Evolutionary conservation across 805 yeast species (phyloP), one percentile per base, ranked within the genome.

Genomic region (Lipomyces yamanashiensis): DNA sequence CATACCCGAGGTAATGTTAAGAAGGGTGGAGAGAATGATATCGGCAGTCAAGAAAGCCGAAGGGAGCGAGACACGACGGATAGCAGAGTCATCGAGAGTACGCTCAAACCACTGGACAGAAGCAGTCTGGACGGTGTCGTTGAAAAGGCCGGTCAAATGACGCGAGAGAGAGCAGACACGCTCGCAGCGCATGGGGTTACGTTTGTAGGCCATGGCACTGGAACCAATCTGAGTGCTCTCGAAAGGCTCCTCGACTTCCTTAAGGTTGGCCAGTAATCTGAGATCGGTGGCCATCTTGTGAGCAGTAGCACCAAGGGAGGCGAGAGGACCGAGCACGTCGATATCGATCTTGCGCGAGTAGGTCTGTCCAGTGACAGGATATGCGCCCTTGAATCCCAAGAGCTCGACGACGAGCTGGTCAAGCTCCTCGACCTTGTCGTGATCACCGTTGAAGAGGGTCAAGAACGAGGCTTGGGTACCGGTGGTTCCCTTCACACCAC

Each of bases 71-170:
- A 95, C 95, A 82, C 99, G 88, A 81, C 99, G 89, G 74, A 93
- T 93, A 58, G 99, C 99, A 62, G 96, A 89, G 79, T 95, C 99
- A 79, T 95, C 99, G 74, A 95, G 84, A 41, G 99, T 95, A 82
- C 99, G 90, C 82, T 95, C 99, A 76, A 95, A 95, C 99, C 99
- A 95, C 81, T 95, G 99, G 57, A 95, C 98, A 41, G 97, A 88
- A 7, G 98, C 96, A 55, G 99, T 95, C 79, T 91, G 95, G 72
- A 93, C 89, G 59, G 97, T 96, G 78, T 95, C 98, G 74, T 83
- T 91, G 80, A 88, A 89, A 71, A 92, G 81, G 17, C 96, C 88
- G 69, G 97, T 96, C 78, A 95, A 78, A 78, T 93, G 98, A 82
- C 99, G 90, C 21, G 98, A 86, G 70, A 95, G 84, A n/a, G 99